phyloP scores from a whole-genome alignment of 78 protist genomes.

The Tieghemostelium lacteum region DNA sequence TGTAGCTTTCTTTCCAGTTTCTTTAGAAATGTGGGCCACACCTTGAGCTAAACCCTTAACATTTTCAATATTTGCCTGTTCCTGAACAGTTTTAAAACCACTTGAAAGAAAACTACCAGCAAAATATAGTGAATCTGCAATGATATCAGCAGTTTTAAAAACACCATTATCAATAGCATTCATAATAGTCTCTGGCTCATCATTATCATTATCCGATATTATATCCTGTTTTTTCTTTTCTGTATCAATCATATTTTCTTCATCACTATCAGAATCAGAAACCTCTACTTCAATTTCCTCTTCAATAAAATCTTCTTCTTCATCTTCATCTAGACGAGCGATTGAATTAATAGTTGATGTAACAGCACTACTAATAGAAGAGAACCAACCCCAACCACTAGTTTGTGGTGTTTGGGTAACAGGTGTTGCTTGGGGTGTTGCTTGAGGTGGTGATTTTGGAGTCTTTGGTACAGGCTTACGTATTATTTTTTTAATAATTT shows the following conservation, averaged over 20 bases:
- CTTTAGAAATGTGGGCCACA: constrained; percentile 33
- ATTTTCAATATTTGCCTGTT: constrained; percentile 61
- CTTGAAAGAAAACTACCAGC: constrained; percentile 50
- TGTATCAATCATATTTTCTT: not conserved
- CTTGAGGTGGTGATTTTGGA: not conserved
- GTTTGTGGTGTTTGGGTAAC: constrained; percentile 13
- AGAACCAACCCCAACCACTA: constrained; percentile 77
- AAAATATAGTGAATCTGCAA: constrained; percentile 62
- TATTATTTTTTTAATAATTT: not conserved
- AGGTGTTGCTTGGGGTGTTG: constrained; percentile 4
- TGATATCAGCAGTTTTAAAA: constrained; percentile 68
- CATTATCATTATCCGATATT: constrained; percentile 19
- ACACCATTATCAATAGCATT: constrained; percentile 68
- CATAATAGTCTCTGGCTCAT: constrained; percentile 3
- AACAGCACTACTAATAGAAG: constrained; percentile 71
- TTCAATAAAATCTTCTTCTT: constrained; percentile 25
- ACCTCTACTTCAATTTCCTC: constrained; percentile 9
- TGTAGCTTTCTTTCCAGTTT: constrained; percentile 58
- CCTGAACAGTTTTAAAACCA: constrained; percentile 72
- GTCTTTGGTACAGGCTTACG: not conserved
- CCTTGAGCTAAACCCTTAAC: constrained; percentile 55
- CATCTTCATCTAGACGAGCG: constrained; percentile 30
- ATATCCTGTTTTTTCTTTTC: not conserved
- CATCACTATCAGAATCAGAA: too few relatives aligned
- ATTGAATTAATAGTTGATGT: constrained; percentile 46